Percentiles rank a stretch among this genome's conserved stretches.
Conservation (phyloP, 257 asterid genomes). For the Penstemon davidsonii region DNA sequence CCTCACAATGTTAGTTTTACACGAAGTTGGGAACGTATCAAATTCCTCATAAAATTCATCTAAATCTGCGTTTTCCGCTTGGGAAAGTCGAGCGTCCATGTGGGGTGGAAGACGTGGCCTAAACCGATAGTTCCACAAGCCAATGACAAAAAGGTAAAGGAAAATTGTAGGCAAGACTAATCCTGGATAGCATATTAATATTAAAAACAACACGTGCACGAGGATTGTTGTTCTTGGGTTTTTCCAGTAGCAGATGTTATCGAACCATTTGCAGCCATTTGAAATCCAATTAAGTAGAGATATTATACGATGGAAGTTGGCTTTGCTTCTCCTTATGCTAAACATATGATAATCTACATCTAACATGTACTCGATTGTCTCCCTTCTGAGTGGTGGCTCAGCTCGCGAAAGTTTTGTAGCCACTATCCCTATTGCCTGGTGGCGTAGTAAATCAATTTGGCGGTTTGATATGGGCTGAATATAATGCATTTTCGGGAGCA, state of each 20-base stretch:
- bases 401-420: slow-evolving; percentile 56
- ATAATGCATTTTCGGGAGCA: slow-evolving; percentile 89
- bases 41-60: slow-evolving; percentile 87
- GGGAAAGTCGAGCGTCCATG: slow-evolving; percentile 85
- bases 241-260: slow-evolving; percentile 72
- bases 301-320: slow-evolving; percentile 78
- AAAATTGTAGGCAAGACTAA: slow-evolving; percentile 75
- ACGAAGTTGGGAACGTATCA: slow-evolving; percentile 70
- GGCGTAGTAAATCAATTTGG: slow-evolving; percentile 86
- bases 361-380: slow-evolving; percentile 79
- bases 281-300: slow-evolving; percentile 63
- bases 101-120: slow-evolving; percentile 77
- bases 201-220: slow-evolving; percentile 65
- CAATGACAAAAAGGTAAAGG: slow-evolving; percentile 80
- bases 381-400: slow-evolving; percentile 86
- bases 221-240: slow-evolving; percentile 76
- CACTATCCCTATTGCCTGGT: slow-evolving; percentile 86
- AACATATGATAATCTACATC: slow-evolving; percentile 77
- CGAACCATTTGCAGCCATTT: slow-evolving; percentile 56
- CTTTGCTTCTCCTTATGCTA: slow-evolving; percentile 87
- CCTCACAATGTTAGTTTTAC: slow-evolving; percentile 56
- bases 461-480: slow-evolving; percentile 72
- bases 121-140: slow-evolving; percentile 71
- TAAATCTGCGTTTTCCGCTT: slow-evolving; percentile 66
- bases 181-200: slow-evolving; percentile 78